Percentiles rank a stretch among this genome's conserved stretches.
Evolutionary conservation across 805 yeast genomes (phyloP).

Genomic region (Scheffersomyces ergatensis): DNA sequence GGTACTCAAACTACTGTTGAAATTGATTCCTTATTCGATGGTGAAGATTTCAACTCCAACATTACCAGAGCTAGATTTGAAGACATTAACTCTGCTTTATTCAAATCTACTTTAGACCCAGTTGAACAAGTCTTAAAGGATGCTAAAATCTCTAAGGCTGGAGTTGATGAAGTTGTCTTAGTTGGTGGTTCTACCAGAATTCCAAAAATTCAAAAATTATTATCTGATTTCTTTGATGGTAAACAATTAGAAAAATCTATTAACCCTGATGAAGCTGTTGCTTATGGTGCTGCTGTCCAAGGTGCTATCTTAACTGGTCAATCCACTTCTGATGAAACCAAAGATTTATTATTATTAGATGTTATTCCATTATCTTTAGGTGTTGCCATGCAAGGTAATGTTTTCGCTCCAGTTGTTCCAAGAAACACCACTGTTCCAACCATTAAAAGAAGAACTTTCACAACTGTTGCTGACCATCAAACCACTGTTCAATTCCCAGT

Average conservation of each 20-base stretch:
- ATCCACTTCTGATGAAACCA: slow-evolving; percentile 48
- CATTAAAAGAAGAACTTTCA: slow-evolving; percentile 50
- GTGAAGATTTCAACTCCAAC: slow-evolving; percentile 50
- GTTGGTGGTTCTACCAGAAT: slow-evolving; percentile 54
- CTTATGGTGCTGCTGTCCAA: slow-evolving; percentile 51
- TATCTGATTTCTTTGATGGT: slow-evolving; percentile 50
- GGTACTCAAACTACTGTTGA: slow-evolving; percentile 50
- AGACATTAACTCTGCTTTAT: slow-evolving; percentile 48
- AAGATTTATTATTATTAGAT: slow-evolving; percentile 49
- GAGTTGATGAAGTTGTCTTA: slow-evolving; percentile 47
- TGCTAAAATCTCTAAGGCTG: slow-evolving; percentile 39
- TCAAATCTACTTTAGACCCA: slow-evolving; percentile 50
- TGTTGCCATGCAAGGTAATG: slow-evolving; percentile 52
- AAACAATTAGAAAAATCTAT: slow-evolving; percentile 48
- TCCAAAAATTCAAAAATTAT: slow-evolving; percentile 50
- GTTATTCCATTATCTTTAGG: slow-evolving; percentile 51
- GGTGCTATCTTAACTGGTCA: slow-evolving; percentile 52
- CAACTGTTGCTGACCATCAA: slow-evolving; percentile 51
- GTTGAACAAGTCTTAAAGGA: slow-evolving; percentile 50
- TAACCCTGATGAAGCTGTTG: slow-evolving; percentile 52
- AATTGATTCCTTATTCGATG: slow-evolving; percentile 48
- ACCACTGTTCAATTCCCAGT: slow-evolving; percentile 52
- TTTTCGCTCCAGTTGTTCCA: slow-evolving; percentile 50
- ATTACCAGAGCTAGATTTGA: slow-evolving; percentile 51
- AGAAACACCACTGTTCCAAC: slow-evolving; percentile 52